Evolutionary conservation across 352 stramenopile genomes (phyloP).

Genomic region (Phytophthora tentaculata): DNA sequence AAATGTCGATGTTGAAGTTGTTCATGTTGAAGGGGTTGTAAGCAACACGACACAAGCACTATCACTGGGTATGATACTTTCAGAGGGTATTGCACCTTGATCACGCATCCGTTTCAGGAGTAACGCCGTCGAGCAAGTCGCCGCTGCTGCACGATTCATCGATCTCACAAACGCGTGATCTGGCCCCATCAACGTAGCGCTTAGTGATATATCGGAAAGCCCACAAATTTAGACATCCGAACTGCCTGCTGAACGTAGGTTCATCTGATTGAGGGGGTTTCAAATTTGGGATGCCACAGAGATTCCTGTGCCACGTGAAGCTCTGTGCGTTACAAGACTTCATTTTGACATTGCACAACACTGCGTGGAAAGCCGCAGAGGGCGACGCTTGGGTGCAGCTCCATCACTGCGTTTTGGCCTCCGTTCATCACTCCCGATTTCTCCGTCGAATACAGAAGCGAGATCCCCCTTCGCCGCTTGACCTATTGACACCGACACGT

Average conservation of each 20-base stretch:
- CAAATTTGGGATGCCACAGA: conserved; percentile 17
- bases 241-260: conserved; percentile 5
- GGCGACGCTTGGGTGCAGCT: conserved; percentile 33
- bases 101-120: conserved; percentile 14
- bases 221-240: conserved; percentile 34
- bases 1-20: conserved; percentile 29
- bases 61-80: no score
- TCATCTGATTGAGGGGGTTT: conserved; percentile 28
- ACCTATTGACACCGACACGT: conserved; percentile 24
- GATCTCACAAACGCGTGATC: conserved; percentile 20
- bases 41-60: conserved; percentile 4
- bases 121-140: conserved; percentile 2
- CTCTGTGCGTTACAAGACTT: conserved; percentile 24
- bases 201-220: conserved; percentile 27
- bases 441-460: conserved; percentile 19
- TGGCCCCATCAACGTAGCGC: conserved; percentile 7
- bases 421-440: conserved; percentile 34
- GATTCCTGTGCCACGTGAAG: conserved; percentile 10
- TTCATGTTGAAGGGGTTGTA: conserved; percentile 20
- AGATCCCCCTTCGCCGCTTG: conserved; percentile 11
- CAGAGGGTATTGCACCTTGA: no score
- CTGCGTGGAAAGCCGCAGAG: conserved; percentile 30
- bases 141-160: conserved; percentile 6
- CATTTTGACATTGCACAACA: conserved; percentile 9
- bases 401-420: neutral